phyloP scores from a whole-genome alignment of 257 asterid species.

The Nicotiana undulata region DNA sequence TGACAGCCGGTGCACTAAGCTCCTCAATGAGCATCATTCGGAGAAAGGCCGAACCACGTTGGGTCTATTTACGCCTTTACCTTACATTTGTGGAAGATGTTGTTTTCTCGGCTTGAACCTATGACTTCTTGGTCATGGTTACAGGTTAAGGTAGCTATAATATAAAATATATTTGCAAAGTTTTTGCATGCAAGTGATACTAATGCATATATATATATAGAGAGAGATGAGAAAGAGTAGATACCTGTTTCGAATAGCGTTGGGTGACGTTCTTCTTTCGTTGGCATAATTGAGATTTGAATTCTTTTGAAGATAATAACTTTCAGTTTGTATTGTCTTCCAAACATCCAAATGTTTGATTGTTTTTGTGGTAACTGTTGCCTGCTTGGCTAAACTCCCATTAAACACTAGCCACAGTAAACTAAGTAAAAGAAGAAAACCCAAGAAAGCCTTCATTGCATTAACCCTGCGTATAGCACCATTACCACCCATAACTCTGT shows the following conservation, averaged over 20 bases:
- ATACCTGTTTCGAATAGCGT: constrained; percentile 73
- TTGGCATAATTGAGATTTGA: constrained; percentile 33
- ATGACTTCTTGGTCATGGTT: too few relatives aligned
- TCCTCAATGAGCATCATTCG: too few relatives aligned
- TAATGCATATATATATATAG: neutral
- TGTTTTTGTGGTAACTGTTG: constrained; percentile 16
- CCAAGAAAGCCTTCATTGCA: neutral
- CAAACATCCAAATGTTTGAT: constrained; percentile 12
- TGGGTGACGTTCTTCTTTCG: constrained; percentile 71
- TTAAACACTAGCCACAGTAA: constrained; percentile 34
- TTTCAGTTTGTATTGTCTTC: constrained; percentile 18
- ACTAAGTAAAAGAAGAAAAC: constrained; percentile 27
- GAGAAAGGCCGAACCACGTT: too few relatives aligned
- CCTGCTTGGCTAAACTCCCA: constrained; percentile 24
- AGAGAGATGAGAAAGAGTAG: neutral
- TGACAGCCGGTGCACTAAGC: too few relatives aligned
- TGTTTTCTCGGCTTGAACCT: too few relatives aligned
- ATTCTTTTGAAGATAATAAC: constrained; percentile 19
- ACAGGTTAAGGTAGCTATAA: too few relatives aligned
- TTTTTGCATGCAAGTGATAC: neutral
- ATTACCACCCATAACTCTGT: constrained; percentile 18
- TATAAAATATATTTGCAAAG: too few relatives aligned
- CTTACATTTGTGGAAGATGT: too few relatives aligned
- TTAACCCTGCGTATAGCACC: constrained; percentile 9
- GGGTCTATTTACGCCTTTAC: too few relatives aligned